Evolutionary conservation across 2,329 filamentous ascomycete species (phyloP).

Genomic region (Aspergillus jensenii): DNA sequence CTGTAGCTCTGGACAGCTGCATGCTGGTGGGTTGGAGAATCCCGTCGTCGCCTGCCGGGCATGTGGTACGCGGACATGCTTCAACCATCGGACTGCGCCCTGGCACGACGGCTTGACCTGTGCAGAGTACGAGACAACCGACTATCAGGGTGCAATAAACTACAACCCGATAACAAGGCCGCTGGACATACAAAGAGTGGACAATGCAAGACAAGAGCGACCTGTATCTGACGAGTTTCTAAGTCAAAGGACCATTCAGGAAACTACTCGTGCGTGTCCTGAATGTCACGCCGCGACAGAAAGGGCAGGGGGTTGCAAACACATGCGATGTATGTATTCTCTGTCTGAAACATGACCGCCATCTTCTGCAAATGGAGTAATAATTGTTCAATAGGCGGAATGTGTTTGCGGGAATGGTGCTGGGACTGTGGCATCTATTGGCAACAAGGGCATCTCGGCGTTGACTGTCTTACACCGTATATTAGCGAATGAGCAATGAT

Average conservation of each 20-base stretch:
- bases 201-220: background rate
- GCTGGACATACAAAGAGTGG: background rate
- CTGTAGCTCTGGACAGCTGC: slow-evolving; percentile 20
- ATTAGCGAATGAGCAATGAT: background rate
- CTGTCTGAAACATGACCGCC: background rate
- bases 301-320: slow-evolving; percentile 16
- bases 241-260: slow-evolving; percentile 7
- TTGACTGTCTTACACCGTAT: slow-evolving; percentile 6
- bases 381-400: slow-evolving; percentile 11
- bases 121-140: slow-evolving; percentile 15
- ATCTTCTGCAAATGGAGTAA: background rate
- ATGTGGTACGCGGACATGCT: slow-evolving; percentile 19
- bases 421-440: slow-evolving; percentile 19
- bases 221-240: slow-evolving; percentile 3
- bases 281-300: slow-evolving; percentile 14
- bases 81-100: slow-evolving; percentile 13
- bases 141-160: background rate
- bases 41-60: slow-evolving; percentile 18
- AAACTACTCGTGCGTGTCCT: slow-evolving; percentile 14
- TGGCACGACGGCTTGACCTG: slow-evolving; percentile 22
- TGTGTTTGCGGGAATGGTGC: slow-evolving; percentile 20
- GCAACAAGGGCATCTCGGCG: slow-evolving; percentile 12
- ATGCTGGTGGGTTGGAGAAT: slow-evolving; percentile 16
- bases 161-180: background rate
- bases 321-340: slow-evolving; percentile 17